Conservation (phyloP, 202 grass and related monocot species). For the Sporobolus alterniflorus region DNA sequence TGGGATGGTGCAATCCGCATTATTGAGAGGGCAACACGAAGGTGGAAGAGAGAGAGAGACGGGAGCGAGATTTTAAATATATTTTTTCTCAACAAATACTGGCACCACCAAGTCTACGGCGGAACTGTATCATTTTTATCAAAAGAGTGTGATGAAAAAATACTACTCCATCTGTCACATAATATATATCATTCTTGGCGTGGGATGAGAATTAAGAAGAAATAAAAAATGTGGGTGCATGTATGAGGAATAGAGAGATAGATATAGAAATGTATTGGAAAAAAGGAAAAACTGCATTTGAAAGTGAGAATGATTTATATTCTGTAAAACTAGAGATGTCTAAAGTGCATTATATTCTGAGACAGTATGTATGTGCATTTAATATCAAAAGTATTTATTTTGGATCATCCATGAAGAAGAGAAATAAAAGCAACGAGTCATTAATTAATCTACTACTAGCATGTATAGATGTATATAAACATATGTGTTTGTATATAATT, state of each 20-base stretch:
- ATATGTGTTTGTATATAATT: neutral
- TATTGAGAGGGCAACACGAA: conserved; percentile 79
- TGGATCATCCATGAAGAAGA: conserved; percentile 26
- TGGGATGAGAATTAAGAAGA: too few species aligned
- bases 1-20: conserved; percentile 93
- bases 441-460: neutral
- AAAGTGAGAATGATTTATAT: too few species aligned
- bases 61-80: conserved; percentile 11
- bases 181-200: too few species aligned
- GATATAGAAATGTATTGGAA: too few species aligned
- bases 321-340: too few species aligned
- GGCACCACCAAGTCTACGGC: neutral
- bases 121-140: neutral
- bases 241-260: too few species aligned
- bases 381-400: conserved; percentile 31
- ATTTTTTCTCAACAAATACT: conserved; percentile 10
- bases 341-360: too few species aligned
- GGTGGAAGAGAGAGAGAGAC: conserved; percentile 51
- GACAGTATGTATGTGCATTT: neutral
- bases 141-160: conserved; percentile 16
- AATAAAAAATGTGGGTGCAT: too few species aligned
- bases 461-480: neutral
- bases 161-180: too few species aligned
- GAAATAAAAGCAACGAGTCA: neutral
- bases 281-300: too few species aligned